Evolutionary conservation across 345 rosid species (phyloP).

Genomic region (Aethionema arabicum): DNA sequence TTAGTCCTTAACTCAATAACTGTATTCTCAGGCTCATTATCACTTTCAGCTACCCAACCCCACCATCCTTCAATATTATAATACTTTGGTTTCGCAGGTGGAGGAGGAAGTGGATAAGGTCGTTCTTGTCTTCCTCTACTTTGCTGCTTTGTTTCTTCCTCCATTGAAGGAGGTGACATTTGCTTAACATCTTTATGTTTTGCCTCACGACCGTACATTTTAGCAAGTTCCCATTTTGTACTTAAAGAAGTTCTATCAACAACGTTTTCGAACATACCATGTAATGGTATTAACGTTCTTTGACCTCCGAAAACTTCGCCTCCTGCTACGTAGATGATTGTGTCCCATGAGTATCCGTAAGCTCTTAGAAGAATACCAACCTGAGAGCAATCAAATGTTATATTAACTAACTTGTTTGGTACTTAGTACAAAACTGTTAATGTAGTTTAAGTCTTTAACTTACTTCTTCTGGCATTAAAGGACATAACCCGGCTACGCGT

Average conservation of each 20-base stretch:
- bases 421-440: too few relatives aligned
- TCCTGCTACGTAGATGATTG: conserved; percentile 79
- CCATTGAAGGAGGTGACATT: conserved; percentile 49
- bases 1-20: conserved; percentile 94
- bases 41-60: conserved; percentile 99
- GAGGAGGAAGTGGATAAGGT: conserved; percentile 97
- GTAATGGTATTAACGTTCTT: conserved; percentile 80
- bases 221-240: conserved; percentile 80
- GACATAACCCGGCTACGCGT: conserved; percentile 79
- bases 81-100: conserved; percentile 86
- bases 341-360: conserved; percentile 88
- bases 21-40: conserved; percentile 94
- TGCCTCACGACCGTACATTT: conserved; percentile 83
- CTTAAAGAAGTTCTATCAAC: conserved; percentile 90
- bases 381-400: conserved; percentile 40
- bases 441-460: too few relatives aligned
- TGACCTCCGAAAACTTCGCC: conserved; percentile 99
- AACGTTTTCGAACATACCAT: conserved; percentile 86
- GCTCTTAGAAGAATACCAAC: conserved; percentile 95
- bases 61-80: conserved; percentile 98
- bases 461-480: conserved; percentile 96
- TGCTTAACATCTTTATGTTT: conserved; percentile 47
- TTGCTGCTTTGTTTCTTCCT: conserved; percentile 62
- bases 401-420: too few relatives aligned
- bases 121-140: conserved; percentile 72